These are phyloP conservation scores for Boletus vermiculosoides DNA, from an alignment of 768 basidiomycete species.

Conservation along the genomic window DNA sequence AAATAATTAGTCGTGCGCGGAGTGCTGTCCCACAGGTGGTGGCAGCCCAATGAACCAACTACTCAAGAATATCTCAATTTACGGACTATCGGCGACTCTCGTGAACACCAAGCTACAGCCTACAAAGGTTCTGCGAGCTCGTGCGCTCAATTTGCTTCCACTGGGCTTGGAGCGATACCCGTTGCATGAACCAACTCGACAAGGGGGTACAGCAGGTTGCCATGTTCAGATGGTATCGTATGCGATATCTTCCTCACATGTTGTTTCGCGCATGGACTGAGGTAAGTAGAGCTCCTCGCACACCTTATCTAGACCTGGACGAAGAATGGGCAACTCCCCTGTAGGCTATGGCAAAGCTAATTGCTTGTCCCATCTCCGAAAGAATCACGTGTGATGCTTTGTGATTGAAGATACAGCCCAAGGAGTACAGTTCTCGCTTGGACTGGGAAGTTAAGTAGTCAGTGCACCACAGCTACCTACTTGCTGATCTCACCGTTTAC, in stretches of 20 bases:
- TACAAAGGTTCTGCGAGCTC: background rate
- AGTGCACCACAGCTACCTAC: background rate
- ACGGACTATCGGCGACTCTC: background rate
- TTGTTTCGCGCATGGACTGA: no score
- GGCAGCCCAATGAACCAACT: background rate
- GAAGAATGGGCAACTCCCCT: no score
- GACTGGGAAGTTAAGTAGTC: background rate
- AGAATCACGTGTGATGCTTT: no score
- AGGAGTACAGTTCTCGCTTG: background rate
- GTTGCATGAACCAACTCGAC: constrained; percentile 5
- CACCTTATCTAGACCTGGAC: no score
- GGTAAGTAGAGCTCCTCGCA: no score
- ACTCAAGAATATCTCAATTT: background rate
- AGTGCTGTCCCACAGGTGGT: constrained; percentile 6
- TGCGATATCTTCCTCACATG: no score
- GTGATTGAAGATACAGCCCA: no score
- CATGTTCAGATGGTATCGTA: constrained; percentile 17
- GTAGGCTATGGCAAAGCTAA: no score
- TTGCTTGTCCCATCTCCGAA: no score
- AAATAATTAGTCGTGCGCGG: no score
- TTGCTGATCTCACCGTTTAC: background rate
- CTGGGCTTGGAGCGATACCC: constrained; percentile 15
- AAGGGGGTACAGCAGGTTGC: background rate
- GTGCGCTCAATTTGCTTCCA: background rate
- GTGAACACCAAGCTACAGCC: constrained; percentile 1